phyloP scores from a whole-genome alignment of 202 grass and related monocot genomes.

The Sporobolus alterniflorus region DNA sequence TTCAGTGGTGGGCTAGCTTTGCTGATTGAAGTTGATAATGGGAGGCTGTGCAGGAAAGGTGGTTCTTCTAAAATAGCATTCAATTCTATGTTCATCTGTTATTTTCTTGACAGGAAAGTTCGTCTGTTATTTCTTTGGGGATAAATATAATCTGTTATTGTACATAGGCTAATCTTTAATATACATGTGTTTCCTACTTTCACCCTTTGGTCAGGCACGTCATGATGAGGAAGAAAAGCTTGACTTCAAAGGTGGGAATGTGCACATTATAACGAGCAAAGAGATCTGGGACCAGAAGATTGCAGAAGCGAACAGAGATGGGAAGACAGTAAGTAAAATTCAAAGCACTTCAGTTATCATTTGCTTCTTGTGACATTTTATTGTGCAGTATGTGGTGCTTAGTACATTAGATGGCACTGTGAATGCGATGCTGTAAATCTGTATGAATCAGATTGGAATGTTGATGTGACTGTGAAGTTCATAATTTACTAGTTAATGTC shows the following conservation, averaged over 20 bases:
- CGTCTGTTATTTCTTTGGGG: not conserved
- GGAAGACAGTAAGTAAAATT: slow-evolving; percentile 80
- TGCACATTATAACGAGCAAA: slow-evolving; percentile 80
- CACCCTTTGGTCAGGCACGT: slow-evolving; percentile 31
- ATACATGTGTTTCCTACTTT: not conserved
- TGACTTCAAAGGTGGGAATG: slow-evolving; percentile 90
- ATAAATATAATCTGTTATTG: slow-evolving; percentile 29
- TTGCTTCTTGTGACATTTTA: slow-evolving; percentile 13
- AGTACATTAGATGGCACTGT: not conserved
- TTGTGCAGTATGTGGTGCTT: slow-evolving; percentile 9
- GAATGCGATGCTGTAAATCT: not conserved
- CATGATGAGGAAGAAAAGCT: slow-evolving; percentile 62
- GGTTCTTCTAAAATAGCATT: slow-evolving; percentile 12
- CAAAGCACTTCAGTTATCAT: not conserved
- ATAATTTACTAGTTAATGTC: not conserved
- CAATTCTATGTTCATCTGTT: not conserved
- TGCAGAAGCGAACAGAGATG: slow-evolving; percentile 83
- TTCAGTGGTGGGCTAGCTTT: not conserved
- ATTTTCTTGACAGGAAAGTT: not conserved
- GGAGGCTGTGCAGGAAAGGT: slow-evolving; percentile 63
- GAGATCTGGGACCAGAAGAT: slow-evolving; percentile 89
- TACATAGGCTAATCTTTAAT: not conserved
- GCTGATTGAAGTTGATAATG: slow-evolving; percentile 35
- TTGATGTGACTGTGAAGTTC: not conserved
- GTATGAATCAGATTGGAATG: not conserved